These are phyloP conservation scores for Fraxinus sp. DNA, from an alignment of 305 asterid species.

Conservation along the genomic window DNA sequence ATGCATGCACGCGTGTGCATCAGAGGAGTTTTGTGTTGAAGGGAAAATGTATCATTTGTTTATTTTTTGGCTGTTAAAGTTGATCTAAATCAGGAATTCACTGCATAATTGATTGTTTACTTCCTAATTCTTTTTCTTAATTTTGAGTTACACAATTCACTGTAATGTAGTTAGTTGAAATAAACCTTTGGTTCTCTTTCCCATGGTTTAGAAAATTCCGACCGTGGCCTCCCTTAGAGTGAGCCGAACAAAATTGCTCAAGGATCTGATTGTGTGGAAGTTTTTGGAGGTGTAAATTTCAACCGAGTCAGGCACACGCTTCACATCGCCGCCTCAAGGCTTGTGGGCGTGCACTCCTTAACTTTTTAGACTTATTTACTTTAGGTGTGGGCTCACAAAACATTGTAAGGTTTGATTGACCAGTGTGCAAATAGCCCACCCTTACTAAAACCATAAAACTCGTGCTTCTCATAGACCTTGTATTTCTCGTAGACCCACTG, in stretches of 20 bases:
- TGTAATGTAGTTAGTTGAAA: not conserved
- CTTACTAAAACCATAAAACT: not conserved
- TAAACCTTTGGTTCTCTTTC: not conserved
- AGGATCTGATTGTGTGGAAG: not conserved
- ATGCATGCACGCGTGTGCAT: not conserved
- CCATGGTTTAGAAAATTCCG: not conserved
- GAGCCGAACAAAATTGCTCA: not conserved
- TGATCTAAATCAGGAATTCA: not conserved
- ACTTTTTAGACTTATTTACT: not conserved
- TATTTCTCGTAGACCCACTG: not conserved
- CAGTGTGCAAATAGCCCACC: not conserved
- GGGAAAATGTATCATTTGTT: not conserved
- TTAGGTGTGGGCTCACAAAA: not conserved
- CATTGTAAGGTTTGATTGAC: not conserved
- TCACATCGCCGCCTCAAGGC: not conserved
- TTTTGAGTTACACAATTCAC: not conserved
- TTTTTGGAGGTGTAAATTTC: not conserved
- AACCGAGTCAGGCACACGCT: not conserved
- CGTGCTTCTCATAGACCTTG: not conserved
- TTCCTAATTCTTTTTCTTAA: not conserved
- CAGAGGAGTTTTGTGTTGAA: not conserved
- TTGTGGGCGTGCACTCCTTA: not conserved
- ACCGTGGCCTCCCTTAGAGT: not conserved
- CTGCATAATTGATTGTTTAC: not conserved
- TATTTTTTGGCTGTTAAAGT: not conserved